These are phyloP conservation scores for Vanderwaltozyma polyspora DNA, from an alignment of 805 yeast species.

Conservation along the genomic window DNA sequence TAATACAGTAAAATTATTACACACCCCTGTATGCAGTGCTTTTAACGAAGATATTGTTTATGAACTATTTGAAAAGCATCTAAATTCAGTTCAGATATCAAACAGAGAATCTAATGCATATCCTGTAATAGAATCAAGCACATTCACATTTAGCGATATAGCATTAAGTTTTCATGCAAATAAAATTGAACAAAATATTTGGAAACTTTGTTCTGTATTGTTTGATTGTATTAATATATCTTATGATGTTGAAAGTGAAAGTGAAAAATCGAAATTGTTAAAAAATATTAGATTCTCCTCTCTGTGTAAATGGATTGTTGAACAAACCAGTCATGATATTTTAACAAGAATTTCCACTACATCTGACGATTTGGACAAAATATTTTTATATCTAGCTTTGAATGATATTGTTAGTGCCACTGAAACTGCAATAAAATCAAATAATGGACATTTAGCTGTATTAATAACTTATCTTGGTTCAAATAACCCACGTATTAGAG, in stretches of 20 bases:
- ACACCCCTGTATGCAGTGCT: background rate
- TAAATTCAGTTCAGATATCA: slow-evolving; percentile 13
- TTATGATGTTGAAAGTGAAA: slow-evolving; percentile 14
- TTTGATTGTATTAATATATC: slow-evolving; percentile 36
- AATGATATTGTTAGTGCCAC: slow-evolving; percentile 57
- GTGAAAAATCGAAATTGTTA: slow-evolving; percentile 16
- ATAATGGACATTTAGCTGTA: slow-evolving; percentile 60
- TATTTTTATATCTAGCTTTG: slow-evolving; percentile 39
- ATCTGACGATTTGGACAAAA: slow-evolving; percentile 36
- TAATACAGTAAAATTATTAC: background rate
- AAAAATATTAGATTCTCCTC: slow-evolving; percentile 33
- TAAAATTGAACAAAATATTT: slow-evolving; percentile 25
- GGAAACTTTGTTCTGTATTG: slow-evolving; percentile 53
- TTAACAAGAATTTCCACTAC: slow-evolving; percentile 21
- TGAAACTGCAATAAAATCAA: slow-evolving; percentile 44
- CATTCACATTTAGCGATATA: slow-evolving; percentile 24
- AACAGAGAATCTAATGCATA: slow-evolving; percentile 24
- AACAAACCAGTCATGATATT: slow-evolving; percentile 31
- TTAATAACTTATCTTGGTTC: slow-evolving; percentile 62
- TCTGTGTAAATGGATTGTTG: slow-evolving; percentile 48
- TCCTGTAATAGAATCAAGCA: slow-evolving; percentile 30
- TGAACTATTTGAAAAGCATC: slow-evolving; percentile 10
- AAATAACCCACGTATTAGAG: slow-evolving; percentile 46
- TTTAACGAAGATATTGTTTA: background rate
- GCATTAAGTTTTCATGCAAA: slow-evolving; percentile 8